phyloP scores from a whole-genome alignment of 257 asterid genomes.

The Solanum peruvianum region DNA sequence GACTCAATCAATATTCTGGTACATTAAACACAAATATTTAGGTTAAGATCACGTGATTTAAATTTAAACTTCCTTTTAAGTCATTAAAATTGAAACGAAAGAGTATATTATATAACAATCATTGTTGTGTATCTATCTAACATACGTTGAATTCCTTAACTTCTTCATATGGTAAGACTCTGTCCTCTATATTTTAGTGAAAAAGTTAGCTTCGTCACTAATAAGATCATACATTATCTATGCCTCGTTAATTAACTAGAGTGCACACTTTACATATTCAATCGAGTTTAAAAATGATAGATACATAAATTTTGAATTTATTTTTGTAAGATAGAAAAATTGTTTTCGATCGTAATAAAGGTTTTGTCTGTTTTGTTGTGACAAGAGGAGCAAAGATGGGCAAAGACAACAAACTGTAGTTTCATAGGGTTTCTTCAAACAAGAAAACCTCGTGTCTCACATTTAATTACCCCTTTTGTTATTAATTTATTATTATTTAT shows the following conservation, averaged over 20 bases:
- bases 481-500: background rate
- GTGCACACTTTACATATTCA: background rate
- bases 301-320: accelerated
- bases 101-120: too few relatives aligned
- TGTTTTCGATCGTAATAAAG: background rate
- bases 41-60: too few relatives aligned
- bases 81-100: too few relatives aligned
- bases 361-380: background rate
- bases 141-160: background rate
- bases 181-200: background rate
- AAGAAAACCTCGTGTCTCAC: background rate
- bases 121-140: background rate
- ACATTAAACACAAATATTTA: background rate
- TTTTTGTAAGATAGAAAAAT: background rate
- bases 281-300: background rate
- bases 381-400: background rate
- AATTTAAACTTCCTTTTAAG: too few relatives aligned
- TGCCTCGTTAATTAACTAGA: background rate
- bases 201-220: background rate
- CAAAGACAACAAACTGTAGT: background rate
- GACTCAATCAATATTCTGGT: background rate
- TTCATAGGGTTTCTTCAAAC: background rate
- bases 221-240: background rate
- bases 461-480: background rate
- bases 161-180: background rate